Evolutionary conservation across 805 yeast species (phyloP).

Genomic region (Candida rishiriensis): DNA sequence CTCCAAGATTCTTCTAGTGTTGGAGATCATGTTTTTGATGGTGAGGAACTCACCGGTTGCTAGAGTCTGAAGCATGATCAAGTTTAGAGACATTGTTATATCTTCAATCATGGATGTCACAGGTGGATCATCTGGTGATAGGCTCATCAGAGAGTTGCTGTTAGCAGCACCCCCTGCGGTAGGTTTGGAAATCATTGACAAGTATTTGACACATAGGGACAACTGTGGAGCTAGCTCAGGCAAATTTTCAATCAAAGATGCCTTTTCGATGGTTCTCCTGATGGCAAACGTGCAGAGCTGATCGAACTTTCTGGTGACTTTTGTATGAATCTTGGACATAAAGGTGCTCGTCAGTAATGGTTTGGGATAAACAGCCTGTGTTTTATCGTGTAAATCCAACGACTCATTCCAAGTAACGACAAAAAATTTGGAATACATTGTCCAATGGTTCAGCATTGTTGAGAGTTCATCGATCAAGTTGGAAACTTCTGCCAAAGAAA

Average conservation of each 20-base stretch:
- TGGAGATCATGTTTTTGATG: conserved; percentile 50
- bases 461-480: conserved; percentile 66
- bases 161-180: conserved; percentile 10
- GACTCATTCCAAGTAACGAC: conserved; percentile 62
- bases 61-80: conserved; percentile 57
- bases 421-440: conserved; percentile 69
- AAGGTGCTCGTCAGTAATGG: conserved; percentile 53
- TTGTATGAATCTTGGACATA: conserved; percentile 47
- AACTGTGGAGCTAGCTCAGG: conserved; percentile 48
- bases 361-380: conserved; percentile 40
- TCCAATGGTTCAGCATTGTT: conserved; percentile 80
- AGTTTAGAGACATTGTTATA: conserved; percentile 65
- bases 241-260: conserved; percentile 72
- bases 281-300: conserved; percentile 60
- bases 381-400: conserved; percentile 17
- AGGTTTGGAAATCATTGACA: conserved; percentile 17
- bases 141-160: conserved; percentile 16
- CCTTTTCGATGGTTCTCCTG: conserved; percentile 74
- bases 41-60: conserved; percentile 65
- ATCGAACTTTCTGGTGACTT: conserved; percentile 61
- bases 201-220: conserved; percentile 24
- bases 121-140: conserved; percentile 55
- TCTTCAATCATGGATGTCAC: conserved; percentile 87
- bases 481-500: conserved; percentile 63
- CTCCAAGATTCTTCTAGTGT: conserved; percentile 56